Base-by-base conservation (phyloP, 2,329 filamentous ascomycete species). In the Thermomyces lanuginosus region DNA sequence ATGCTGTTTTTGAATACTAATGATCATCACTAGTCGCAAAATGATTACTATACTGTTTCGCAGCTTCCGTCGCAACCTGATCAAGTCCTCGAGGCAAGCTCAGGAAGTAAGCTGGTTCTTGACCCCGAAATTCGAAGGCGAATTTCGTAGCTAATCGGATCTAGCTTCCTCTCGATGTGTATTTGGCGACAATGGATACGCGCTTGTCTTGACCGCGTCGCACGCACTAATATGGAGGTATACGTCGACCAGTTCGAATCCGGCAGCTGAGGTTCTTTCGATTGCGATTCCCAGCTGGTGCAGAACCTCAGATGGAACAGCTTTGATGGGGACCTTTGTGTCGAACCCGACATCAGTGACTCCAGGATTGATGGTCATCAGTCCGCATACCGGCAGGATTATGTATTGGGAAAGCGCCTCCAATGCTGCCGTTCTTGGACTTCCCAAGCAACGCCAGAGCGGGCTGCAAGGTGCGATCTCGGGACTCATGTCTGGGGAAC, bases 371-470 rank as follows among this genome's bases (percentile, higher is more conserved):
- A 71, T 98, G 15, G 69, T 93, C 19, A 66, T 95, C 19, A 80
- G 86, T 58, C 79, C 86, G 8, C 70, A 69, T 10, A 83, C 66
- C 25, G 89, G 89, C 27, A 84, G 76, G 50, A 72, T 95, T 27
- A 75, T 81, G 22, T 95, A 89, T 51, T 95, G 89, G 83, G 89
- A 95, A 49, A 91, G 82, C 20, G 79, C 95, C 36, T 83, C 86
- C 30, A 83, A 74, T 49, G 83, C 82, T 6, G 79, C 83, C 20
- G 82, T 81, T 1, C 65, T 91, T 29, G 80, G 79, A 36, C 69
- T 91, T 21, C 79, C 86, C 43, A 76, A 78, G 37, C 77, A 91
- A 46, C 78, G 80, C 43, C 73, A 78, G 37, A 76, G 73, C 37
- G 80, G 80, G 9, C 70, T 92, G 9, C 81, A 91, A 43, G 72